phyloP scores from a whole-genome alignment of 2,329 filamentous ascomycete genomes.

The Thielaviopsis punctulata region DNA sequence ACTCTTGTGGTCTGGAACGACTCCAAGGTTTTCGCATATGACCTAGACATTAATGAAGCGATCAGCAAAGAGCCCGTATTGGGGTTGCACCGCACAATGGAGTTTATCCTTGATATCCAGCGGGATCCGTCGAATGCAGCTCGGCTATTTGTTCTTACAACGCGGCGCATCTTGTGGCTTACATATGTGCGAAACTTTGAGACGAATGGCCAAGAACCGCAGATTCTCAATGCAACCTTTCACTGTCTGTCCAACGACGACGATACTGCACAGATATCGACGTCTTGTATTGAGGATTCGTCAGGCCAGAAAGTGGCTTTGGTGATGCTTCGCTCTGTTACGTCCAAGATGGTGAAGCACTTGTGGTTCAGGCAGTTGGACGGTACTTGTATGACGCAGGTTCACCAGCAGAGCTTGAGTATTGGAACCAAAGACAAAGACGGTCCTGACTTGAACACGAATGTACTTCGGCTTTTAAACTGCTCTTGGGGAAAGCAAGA shows the following conservation, averaged over 20 bases:
- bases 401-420: neutral
- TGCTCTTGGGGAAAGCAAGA: conserved; percentile 6
- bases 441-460: neutral
- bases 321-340: neutral
- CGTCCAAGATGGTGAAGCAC: neutral
- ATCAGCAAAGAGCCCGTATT: conserved; percentile 4
- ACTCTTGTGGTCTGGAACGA: conserved; percentile 11
- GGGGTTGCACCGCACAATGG: neutral
- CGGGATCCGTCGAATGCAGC: conserved; percentile 3
- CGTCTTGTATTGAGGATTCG: neutral
- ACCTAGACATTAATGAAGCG: neutral
- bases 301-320: neutral
- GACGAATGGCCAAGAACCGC: neutral
- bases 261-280: conserved; percentile 2
- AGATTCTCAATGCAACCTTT: neutral
- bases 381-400: neutral
- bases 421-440: neutral
- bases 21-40: conserved; percentile 2
- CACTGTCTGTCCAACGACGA: conserved; percentile 1
- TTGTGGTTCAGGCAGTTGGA: conserved; percentile 4
- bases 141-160: conserved; percentile 11
- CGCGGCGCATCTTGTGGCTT: conserved; percentile 9
- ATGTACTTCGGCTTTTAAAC: neutral
- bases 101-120: conserved; percentile 9
- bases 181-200: neutral